phyloP scores from a whole-genome alignment of 306 rosid genomes.

The Ammopiptanthus mongolicus region DNA sequence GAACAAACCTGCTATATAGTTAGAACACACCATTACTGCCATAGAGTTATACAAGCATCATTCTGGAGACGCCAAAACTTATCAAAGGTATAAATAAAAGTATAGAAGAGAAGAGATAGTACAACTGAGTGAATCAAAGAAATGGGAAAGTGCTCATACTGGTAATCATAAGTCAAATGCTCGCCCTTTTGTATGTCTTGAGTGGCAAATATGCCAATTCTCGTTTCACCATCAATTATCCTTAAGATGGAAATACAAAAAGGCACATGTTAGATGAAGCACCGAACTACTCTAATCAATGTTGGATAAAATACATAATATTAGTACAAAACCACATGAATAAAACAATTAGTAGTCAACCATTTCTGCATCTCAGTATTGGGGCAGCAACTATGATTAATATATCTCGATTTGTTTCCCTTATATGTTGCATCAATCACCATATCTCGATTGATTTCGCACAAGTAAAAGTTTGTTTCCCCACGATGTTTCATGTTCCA shows the following conservation, averaged over 20 bases:
- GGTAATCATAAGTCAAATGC: slow-evolving; percentile 94
- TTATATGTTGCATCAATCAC: slow-evolving; percentile 97
- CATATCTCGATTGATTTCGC: slow-evolving; percentile 94
- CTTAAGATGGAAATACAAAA: slow-evolving; percentile 32
- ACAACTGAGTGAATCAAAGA: slow-evolving; percentile 19
- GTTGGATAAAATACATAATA: slow-evolving; percentile 3
- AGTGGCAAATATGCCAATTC: slow-evolving; percentile 88
- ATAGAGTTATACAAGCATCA: background rate
- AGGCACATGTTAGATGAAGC: slow-evolving; percentile 20
- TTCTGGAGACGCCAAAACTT: background rate
- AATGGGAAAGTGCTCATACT: slow-evolving; percentile 53
- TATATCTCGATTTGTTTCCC: slow-evolving; percentile 96
- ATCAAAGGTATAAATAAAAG: background rate
- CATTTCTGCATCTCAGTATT: slow-evolving; percentile 99
- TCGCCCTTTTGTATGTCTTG: slow-evolving; percentile 71
- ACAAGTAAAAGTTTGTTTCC: slow-evolving; percentile 91
- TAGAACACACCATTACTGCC: slow-evolving; percentile 37
- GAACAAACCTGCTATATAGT: slow-evolving; percentile 88
- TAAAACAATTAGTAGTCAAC: slow-evolving; percentile 41
- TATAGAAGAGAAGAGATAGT: background rate
- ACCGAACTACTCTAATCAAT: background rate
- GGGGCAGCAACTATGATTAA: slow-evolving; percentile 95
- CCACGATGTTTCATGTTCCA: slow-evolving; percentile 97
- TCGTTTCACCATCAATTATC: slow-evolving; percentile 92
- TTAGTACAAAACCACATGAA: slow-evolving; percentile 8